Evolutionary conservation across 75 land plant species (phyloP).

Genomic region (Picea glauca): DNA sequence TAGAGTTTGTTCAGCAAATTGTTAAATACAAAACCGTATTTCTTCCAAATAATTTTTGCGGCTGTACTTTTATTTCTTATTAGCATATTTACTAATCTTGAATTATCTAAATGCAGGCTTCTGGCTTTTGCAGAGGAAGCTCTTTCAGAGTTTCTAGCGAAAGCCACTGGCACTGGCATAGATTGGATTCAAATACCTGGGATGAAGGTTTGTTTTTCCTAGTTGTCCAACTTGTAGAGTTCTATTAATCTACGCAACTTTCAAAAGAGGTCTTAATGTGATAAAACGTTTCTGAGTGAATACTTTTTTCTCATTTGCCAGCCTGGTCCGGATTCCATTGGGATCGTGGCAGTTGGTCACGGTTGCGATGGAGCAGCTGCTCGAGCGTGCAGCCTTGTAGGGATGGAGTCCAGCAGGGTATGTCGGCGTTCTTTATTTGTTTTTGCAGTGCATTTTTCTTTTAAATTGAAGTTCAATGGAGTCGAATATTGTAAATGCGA

Average conservation of each 20-base stretch:
- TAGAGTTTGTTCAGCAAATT: neutral
- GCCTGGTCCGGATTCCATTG: constrained; percentile 60
- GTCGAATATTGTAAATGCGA: too few species aligned
- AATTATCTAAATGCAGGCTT: constrained; percentile 17
- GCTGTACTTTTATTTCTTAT: neutral
- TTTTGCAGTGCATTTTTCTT: neutral
- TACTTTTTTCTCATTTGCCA: constrained; percentile 16
- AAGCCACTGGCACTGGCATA: constrained; percentile 58
- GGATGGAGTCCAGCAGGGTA: constrained; percentile 42
- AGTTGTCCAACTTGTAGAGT: neutral
- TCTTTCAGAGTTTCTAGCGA: constrained; percentile 37
- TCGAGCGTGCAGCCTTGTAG: constrained; percentile 50
- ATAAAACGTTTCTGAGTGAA: neutral
- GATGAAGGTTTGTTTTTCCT: constrained; percentile 41
- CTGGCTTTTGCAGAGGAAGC: constrained; percentile 46
- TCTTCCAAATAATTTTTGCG: neutral
- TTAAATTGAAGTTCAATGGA: too few species aligned
- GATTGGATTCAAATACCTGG: constrained; percentile 65
- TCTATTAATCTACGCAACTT: neutral
- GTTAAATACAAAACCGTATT: neutral
- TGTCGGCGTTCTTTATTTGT: neutral
- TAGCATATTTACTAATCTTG: neutral
- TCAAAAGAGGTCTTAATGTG: neutral
- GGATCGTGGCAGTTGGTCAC: constrained; percentile 37
- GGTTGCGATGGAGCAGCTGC: constrained; percentile 44